Evolutionary conservation across 2,329 filamentous ascomycete genomes (phyloP).

Genomic region (Aspergillus hiratsukae): DNA sequence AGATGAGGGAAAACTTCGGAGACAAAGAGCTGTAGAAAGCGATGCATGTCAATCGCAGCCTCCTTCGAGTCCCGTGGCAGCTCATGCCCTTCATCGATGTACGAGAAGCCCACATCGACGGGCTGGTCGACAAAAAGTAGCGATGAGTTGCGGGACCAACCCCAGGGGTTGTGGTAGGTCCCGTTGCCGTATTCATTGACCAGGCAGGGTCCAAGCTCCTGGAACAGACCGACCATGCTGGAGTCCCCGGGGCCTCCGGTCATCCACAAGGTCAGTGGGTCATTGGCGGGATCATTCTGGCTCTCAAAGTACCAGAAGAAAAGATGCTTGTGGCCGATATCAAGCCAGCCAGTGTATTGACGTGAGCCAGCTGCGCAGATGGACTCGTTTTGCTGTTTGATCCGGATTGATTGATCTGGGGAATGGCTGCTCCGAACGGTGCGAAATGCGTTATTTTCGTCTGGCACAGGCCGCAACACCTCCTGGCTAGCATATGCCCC

Average conservation of each 20-base stretch:
- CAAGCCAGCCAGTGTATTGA: slow-evolving; percentile 27
- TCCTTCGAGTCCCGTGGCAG: slow-evolving; percentile 33
- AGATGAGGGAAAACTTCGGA: slow-evolving; percentile 43
- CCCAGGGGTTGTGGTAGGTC: slow-evolving; percentile 17
- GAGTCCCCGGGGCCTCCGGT: slow-evolving; percentile 19
- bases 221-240: slow-evolving; percentile 16
- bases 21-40: slow-evolving; percentile 48
- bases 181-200: slow-evolving; percentile 18
- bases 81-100: slow-evolving; percentile 15
- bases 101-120: slow-evolving; percentile 23
- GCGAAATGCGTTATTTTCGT: neutral
- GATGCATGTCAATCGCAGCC: slow-evolving; percentile 46
- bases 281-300: slow-evolving; percentile 16
- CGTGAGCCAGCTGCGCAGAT: slow-evolving; percentile 22
- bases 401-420: slow-evolving; percentile 18
- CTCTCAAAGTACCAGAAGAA: slow-evolving; percentile 23
- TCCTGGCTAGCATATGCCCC: neutral
- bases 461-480: neutral
- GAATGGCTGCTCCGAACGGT: slow-evolving; percentile 3
- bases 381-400: slow-evolving; percentile 21
- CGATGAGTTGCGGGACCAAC: slow-evolving; percentile 21
- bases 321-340: slow-evolving; percentile 15
- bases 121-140: slow-evolving; percentile 27
- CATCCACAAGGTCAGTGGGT: slow-evolving; percentile 21
- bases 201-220: slow-evolving; percentile 15